Evolutionary conservation across 2,329 filamentous ascomycete genomes (phyloP).

Genomic region (Penicillium crustosum): DNA sequence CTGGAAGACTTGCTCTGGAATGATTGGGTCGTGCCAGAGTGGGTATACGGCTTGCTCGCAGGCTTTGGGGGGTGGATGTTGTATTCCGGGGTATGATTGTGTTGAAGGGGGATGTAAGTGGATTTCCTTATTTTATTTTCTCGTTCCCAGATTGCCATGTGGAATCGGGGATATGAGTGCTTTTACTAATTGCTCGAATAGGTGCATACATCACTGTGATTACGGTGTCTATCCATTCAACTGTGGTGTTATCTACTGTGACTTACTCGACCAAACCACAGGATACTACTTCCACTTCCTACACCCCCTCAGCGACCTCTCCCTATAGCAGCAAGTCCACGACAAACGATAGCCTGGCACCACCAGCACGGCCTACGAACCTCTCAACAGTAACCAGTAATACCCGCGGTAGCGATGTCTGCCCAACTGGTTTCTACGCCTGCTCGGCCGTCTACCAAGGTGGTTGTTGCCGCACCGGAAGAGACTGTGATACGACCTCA

Average conservation of each 20-base stretch:
- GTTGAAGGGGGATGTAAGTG: conserved; percentile 55
- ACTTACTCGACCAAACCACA: conserved; percentile 32
- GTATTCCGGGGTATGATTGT: conserved; percentile 61
- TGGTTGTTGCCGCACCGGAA: conserved; percentile 84
- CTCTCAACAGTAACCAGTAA: conserved; percentile 37
- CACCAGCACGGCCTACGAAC: conserved; percentile 43
- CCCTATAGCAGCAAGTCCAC: conserved; percentile 36
- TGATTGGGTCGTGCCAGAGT: conserved; percentile 51
- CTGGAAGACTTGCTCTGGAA: conserved; percentile 53
- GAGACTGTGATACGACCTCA: conserved; percentile 77
- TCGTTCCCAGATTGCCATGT: neutral
- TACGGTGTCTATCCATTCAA: conserved; percentile 38
- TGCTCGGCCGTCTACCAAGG: conserved; percentile 78
- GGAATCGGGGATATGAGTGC: neutral
- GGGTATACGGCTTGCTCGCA: conserved; percentile 59
- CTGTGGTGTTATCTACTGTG: conserved; percentile 32
- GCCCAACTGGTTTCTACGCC: conserved; percentile 88
- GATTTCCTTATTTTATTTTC: conserved; percentile 9
- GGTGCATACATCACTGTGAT: conserved; percentile 38
- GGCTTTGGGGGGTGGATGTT: conserved; percentile 60
- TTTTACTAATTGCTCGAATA: conserved; percentile 11
- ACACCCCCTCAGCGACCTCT: conserved; percentile 17
- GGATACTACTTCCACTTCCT: conserved; percentile 16
- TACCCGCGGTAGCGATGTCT: conserved; percentile 48
- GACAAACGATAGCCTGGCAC: conserved; percentile 35